These are phyloP conservation scores for Hypoxylon sp. DNA, from an alignment of 2,329 filamentous ascomycete species.

Conservation along the genomic window DNA sequence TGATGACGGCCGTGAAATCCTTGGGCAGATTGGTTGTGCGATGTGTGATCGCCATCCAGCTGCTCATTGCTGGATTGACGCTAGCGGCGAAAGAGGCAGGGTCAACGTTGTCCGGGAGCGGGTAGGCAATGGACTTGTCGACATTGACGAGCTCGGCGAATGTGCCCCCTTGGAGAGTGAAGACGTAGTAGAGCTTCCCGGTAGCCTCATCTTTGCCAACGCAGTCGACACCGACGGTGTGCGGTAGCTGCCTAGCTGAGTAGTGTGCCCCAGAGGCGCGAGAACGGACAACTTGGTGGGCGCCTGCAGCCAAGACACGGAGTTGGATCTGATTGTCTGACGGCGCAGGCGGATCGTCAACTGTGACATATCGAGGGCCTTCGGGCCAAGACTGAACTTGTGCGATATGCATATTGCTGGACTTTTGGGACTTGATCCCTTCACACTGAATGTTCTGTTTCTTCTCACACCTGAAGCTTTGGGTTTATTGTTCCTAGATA, in stretches of 20 bases:
- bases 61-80: conserved; percentile 68
- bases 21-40: conserved; percentile 58
- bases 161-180: conserved; percentile 57
- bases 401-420: conserved; percentile 48
- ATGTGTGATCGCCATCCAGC: conserved; percentile 70
- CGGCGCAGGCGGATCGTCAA: conserved; percentile 57
- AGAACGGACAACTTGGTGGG: conserved; percentile 68
- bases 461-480: not conserved
- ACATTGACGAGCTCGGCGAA: conserved; percentile 66
- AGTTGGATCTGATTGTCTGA: conserved; percentile 61
- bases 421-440: not conserved
- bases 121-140: conserved; percentile 54
- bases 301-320: conserved; percentile 65
- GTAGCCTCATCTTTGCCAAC: conserved; percentile 63
- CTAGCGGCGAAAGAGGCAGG: conserved; percentile 66
- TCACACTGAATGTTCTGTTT: not conserved
- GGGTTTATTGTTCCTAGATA: not conserved
- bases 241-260: conserved; percentile 63
- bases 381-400: conserved; percentile 51
- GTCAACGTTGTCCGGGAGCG: conserved; percentile 63
- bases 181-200: conserved; percentile 66
- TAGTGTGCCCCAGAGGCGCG: conserved; percentile 70
- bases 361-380: conserved; percentile 52
- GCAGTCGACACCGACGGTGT: conserved; percentile 68
- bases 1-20: conserved; percentile 64